These are phyloP conservation scores for Conticribra guillardii DNA, from an alignment of 108 stramenopile species.

Conservation along the genomic window DNA sequence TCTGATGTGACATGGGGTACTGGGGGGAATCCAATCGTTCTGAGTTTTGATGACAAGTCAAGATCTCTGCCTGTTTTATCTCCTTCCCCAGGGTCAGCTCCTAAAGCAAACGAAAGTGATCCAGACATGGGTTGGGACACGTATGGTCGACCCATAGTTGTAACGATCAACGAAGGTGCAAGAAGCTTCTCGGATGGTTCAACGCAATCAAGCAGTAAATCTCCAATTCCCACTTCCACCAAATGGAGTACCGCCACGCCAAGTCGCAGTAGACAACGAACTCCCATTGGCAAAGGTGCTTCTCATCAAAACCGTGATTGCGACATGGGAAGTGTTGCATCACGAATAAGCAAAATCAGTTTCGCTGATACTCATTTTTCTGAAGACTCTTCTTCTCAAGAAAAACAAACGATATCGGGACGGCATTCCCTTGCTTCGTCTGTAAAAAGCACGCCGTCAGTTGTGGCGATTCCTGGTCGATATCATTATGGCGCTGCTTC, in stretches of 20 bases:
- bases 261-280: neutral
- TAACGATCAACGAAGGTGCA: conserved; percentile 1
- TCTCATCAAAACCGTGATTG: conserved; percentile 9
- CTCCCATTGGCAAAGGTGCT: neutral
- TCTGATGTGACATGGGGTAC: conserved; percentile 15
- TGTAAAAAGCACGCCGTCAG: conserved; percentile 17
- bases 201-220: conserved; percentile 7
- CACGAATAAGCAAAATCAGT: conserved; percentile 30
- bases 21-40: neutral
- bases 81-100: neutral
- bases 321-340: conserved; percentile 19
- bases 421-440: conserved; percentile 16
- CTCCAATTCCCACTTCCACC: neutral
- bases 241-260: neutral
- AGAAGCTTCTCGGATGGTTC: conserved; percentile 16
- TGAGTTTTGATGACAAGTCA: neutral
- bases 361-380: conserved; percentile 27
- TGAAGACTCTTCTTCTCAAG: conserved; percentile 15
- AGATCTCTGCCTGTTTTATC: neutral
- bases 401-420: neutral
- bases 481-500: neutral
- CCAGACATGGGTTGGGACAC: neutral
- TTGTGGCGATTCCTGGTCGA: conserved; percentile 22
- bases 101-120: neutral
- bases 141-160: neutral